Evolutionary conservation across 2,329 filamentous ascomycete genomes (phyloP), one percentile per base, ranked within the genome.

Genomic region (Hymenoscyphus repandus): DNA sequence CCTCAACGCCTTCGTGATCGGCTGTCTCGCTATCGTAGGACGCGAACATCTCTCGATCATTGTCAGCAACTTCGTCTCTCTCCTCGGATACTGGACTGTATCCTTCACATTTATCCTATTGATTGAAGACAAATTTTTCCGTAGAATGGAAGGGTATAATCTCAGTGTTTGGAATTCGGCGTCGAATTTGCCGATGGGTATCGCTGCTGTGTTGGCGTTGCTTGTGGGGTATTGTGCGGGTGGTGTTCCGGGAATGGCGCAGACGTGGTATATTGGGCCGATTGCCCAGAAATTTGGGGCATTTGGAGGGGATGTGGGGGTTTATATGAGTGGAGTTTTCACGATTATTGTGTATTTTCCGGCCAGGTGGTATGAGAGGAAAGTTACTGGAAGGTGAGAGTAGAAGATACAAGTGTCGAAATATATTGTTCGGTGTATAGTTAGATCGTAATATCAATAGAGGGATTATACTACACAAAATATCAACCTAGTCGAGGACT

Each of bases 1-100:
- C 22, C 15, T 58, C 37, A 62, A 61, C 44, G 62, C 62, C 5
- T 45, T 65, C 11, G 58, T 64, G 1, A 55, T 64, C 33, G 60
- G 57, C 10, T 52, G 63, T 17, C 49, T 64, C 3, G 63, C 63
- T 15, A 63, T 64, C 38, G 61, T 60, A 7, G 63, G 63, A 3
- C 52, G 60, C 13, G 32, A 62, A 12, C 56, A 59, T 44, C 52
- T 65, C 9, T 64, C 62, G 3, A 47, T 6, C 10, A 64, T 65
- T 15, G 63, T 65, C 15, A 56, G 49, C 33, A 58, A 65, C 38
- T 64, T 65, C 40, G 62, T 64, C 7, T 62, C 60, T 2, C 37
- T 65, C 20, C 47, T 65, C 2, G 63, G 63, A 2, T 65, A 65
- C 48, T 65, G 63, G 63, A 64, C 62, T 13, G 53, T 65, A 6